These are phyloP conservation scores for Claviceps sorghi DNA, from an alignment of 2,329 filamentous ascomycete genomes.

Conservation along the genomic window DNA sequence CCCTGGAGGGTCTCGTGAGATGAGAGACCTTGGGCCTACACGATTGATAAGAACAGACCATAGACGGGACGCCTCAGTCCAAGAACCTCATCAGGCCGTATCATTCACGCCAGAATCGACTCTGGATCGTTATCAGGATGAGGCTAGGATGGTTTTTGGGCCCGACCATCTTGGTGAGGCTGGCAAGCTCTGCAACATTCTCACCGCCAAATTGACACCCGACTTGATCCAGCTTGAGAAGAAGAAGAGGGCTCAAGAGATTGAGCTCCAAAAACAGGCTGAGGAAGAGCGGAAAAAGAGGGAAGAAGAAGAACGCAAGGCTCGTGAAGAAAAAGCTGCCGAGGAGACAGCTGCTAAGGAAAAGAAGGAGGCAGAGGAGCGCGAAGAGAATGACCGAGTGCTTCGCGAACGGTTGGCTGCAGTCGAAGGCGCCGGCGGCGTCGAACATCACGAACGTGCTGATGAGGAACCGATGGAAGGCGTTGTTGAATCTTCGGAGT, in stretches of 20 bases:
- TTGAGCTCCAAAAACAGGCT: slow-evolving; percentile 32
- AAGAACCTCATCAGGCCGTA: slow-evolving; percentile 60
- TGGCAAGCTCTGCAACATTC: slow-evolving; percentile 49
- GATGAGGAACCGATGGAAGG: slow-evolving; percentile 56
- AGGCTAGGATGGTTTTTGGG: slow-evolving; percentile 76
- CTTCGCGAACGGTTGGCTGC: slow-evolving; percentile 30
- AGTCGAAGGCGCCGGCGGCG: slow-evolving; percentile 37
- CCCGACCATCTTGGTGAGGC: slow-evolving; percentile 48
- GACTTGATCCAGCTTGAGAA: slow-evolving; percentile 72
- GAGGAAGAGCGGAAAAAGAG: slow-evolving; percentile 46
- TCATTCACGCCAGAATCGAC: slow-evolving; percentile 62
- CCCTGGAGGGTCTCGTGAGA: slow-evolving; percentile 30
- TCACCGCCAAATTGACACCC: slow-evolving; percentile 64
- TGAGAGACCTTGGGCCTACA: slow-evolving; percentile 32
- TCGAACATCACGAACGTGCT: slow-evolving; percentile 3
- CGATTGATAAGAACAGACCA: slow-evolving; percentile 32
- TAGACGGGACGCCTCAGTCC: slow-evolving; percentile 30
- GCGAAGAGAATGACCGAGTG: slow-evolving; percentile 31
- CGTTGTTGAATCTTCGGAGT: slow-evolving; percentile 46
- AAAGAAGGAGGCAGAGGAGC: slow-evolving; percentile 57
- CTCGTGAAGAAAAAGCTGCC: slow-evolving; percentile 57
- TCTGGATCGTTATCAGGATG: slow-evolving; percentile 70
- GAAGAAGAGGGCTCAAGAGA: slow-evolving; percentile 47
- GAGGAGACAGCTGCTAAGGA: slow-evolving; percentile 52
- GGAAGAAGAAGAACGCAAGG: slow-evolving; percentile 50